These are phyloP conservation scores for Kalmanozyma brasiliensis DNA, from an alignment of 1,284 basidiomycete species.

Conservation along the genomic window DNA sequence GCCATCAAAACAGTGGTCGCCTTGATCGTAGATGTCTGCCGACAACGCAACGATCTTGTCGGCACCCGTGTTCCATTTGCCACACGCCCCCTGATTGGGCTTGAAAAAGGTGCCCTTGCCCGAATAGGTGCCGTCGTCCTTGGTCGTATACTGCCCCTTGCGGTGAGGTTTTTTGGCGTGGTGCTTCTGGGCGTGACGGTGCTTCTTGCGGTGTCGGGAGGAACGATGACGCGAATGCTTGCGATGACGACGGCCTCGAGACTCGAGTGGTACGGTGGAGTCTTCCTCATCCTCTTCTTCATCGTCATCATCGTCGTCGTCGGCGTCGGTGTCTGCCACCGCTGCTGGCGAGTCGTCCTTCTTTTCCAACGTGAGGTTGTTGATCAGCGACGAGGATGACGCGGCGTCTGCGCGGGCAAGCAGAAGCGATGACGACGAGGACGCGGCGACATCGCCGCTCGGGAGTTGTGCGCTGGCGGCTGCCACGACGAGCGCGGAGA, in stretches of 20 bases:
- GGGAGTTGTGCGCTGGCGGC: constrained; percentile 21
- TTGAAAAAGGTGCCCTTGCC: constrained; percentile 38
- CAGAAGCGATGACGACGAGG: constrained; percentile 7
- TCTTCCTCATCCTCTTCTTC: constrained; percentile 5
- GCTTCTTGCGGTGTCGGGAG: background rate
- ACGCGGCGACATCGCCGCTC: constrained; percentile 2
- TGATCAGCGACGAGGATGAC: background rate
- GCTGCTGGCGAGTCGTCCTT: background rate
- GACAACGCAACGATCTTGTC: constrained; percentile 43
- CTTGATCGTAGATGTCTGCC: constrained; percentile 24
- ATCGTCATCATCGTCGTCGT: constrained; percentile 3
- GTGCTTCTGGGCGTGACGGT: constrained; percentile 1
- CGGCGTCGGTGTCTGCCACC: background rate
- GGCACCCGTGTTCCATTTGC: constrained; percentile 21
- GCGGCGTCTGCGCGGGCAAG: constrained; percentile 8
- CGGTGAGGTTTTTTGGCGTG: too few species aligned
- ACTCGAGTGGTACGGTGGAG: constrained; percentile 5
- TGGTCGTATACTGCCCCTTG: too few species aligned
- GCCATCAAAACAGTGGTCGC: constrained; percentile 21
- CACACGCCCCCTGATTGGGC: constrained; percentile 39
- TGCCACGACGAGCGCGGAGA: constrained; percentile 14
- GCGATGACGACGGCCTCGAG: constrained; percentile 6
- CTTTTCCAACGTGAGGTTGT: constrained; percentile 1
- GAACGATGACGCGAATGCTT: background rate
- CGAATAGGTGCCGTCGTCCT: too few species aligned